Evolutionary conservation across 2,329 filamentous ascomycete species (phyloP).

Genomic region (Pseudogymnoascus sp.): DNA sequence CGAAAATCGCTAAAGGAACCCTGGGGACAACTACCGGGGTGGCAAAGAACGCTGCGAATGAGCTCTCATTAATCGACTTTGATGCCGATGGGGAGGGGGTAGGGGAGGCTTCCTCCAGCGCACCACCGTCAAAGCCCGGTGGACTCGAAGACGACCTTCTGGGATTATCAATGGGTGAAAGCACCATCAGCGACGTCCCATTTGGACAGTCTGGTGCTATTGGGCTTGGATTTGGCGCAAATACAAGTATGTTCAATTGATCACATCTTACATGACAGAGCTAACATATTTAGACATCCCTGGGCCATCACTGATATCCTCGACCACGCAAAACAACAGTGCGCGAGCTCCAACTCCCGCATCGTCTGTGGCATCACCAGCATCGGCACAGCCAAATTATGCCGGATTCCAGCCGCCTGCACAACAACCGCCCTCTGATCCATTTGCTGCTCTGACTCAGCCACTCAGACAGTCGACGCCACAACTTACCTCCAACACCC

Average conservation of each 20-base stretch:
- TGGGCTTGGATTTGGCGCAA: conserved; percentile 68
- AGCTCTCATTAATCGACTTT: conserved; percentile 91
- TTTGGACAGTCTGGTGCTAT: conserved; percentile 76
- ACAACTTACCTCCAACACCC: conserved; percentile 45
- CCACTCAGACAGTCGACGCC: conserved; percentile 37
- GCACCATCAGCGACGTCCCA: conserved; percentile 25
- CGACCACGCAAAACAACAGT: conserved; percentile 53
- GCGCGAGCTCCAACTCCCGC: conserved; percentile 44
- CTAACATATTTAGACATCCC: conserved; percentile 48
- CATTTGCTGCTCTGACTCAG: conserved; percentile 45
- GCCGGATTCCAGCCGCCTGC: conserved; percentile 43
- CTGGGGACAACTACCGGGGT: conserved; percentile 60
- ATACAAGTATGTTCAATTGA: conserved; percentile 51
- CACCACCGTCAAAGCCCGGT: conserved; percentile 44
- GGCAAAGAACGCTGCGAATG: conserved; percentile 60
- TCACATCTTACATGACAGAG: neutral
- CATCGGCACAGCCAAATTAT: conserved; percentile 32
- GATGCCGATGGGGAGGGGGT: conserved; percentile 57
- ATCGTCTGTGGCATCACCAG: conserved; percentile 22
- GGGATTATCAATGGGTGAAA: conserved; percentile 67
- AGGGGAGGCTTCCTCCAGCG: conserved; percentile 38
- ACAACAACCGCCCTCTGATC: conserved; percentile 45
- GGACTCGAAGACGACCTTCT: conserved; percentile 85
- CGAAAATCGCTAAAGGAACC: conserved; percentile 76
- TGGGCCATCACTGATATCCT: conserved; percentile 55